Evolutionary conservation across 192 early-diverging fungal genomes (phyloP).

Genomic region (Umbelopsis vinacea): DNA sequence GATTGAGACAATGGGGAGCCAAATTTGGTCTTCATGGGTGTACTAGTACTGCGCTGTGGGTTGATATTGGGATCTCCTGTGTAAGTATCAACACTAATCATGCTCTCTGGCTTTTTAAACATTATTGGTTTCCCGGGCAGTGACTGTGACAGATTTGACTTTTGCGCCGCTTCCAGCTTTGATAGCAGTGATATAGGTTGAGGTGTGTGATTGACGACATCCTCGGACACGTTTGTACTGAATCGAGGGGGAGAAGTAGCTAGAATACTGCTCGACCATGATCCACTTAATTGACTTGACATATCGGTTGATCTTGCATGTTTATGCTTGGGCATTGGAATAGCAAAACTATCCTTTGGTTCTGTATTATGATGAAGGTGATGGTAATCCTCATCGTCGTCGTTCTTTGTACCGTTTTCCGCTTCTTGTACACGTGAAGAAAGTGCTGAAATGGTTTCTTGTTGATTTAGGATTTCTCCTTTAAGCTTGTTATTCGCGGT

Average conservation of each 20-base stretch:
- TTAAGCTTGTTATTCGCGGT: constrained; percentile 58
- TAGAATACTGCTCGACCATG: constrained; percentile 11
- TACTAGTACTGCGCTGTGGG: background rate
- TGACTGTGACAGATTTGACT: background rate
- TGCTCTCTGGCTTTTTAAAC: background rate
- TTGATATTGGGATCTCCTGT: background rate
- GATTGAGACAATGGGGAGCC: constrained; percentile 13
- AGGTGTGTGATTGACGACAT: background rate
- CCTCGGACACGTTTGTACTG: background rate
- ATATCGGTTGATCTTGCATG: background rate
- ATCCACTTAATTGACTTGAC: constrained; percentile 3
- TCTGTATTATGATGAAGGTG: background rate
- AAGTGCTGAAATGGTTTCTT: constrained; percentile 4
- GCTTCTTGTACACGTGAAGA: constrained; percentile 46
- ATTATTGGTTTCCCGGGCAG: background rate
- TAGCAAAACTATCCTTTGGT: background rate
- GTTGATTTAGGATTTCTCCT: constrained; percentile 45
- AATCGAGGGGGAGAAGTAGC: background rate
- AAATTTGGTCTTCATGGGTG: constrained; percentile 7
- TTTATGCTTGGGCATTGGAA: background rate
- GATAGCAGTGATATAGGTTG: background rate
- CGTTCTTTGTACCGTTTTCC: constrained; percentile 19
- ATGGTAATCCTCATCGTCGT: background rate
- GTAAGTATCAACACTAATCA: background rate
- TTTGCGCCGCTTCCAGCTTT: constrained; percentile 1